These are phyloP conservation scores for Carallia pectinifolia DNA, from an alignment of 345 rosid species.

Conservation along the genomic window DNA sequence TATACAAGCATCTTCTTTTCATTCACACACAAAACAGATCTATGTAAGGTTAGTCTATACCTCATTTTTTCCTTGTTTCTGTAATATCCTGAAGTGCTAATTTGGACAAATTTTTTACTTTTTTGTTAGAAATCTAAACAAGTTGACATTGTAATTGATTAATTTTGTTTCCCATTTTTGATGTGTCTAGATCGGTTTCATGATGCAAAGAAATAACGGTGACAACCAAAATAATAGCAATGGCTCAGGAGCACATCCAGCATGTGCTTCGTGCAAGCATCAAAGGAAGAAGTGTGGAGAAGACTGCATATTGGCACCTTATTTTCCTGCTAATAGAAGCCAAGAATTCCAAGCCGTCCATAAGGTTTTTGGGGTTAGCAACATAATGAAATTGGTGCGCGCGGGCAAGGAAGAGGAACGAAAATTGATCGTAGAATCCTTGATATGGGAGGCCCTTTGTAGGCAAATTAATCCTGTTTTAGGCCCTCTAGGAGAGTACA, in stretches of 20 bases:
- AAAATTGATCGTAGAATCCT: conserved; percentile 46
- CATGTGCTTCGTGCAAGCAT: conserved; percentile 73
- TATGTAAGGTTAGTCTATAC: conserved; percentile 20
- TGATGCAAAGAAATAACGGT: conserved; percentile 25
- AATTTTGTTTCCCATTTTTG: background rate
- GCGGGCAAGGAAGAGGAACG: conserved; percentile 48
- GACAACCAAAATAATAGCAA: background rate
- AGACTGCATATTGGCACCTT: conserved; percentile 45
- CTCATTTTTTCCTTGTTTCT: background rate
- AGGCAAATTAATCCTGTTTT: conserved; percentile 64
- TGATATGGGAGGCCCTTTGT: conserved; percentile 78
- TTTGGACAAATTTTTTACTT: background rate
- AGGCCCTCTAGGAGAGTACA: conserved; percentile 63
- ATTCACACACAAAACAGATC: background rate
- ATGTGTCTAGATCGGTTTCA: background rate
- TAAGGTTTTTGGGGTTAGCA: conserved; percentile 52
- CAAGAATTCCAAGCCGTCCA: conserved; percentile 54
- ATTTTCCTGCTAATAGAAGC: conserved; percentile 44
- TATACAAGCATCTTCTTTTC: conserved; percentile 18
- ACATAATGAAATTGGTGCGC: conserved; percentile 52
- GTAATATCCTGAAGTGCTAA: background rate
- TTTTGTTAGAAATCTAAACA: background rate
- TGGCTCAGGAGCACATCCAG: conserved; percentile 26
- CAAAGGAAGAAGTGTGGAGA: conserved; percentile 52
- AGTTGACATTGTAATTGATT: background rate